phyloP scores from a whole-genome alignment of 2,329 filamentous ascomycete genomes.

The Annulohypoxylon truncatum region DNA sequence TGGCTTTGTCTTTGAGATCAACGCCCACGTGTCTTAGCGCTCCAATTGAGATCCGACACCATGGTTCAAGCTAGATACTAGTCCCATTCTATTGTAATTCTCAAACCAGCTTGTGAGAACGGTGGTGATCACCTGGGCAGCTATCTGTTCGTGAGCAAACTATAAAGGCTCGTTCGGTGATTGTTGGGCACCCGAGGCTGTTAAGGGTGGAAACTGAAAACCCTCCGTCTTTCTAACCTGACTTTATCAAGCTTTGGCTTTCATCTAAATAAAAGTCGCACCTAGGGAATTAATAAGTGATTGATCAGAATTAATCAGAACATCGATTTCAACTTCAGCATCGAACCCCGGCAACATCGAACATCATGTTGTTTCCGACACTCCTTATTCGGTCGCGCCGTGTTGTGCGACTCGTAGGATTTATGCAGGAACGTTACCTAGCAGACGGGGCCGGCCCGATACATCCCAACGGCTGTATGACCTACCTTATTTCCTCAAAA shows the following conservation, averaged over 20 bases:
- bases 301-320: slow-evolving; percentile 5
- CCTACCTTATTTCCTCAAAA: slow-evolving; percentile 2
- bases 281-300: not conserved
- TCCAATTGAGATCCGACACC: not conserved
- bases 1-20: slow-evolving; percentile 1
- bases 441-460: slow-evolving; percentile 8
- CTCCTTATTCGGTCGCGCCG: slow-evolving; percentile 13
- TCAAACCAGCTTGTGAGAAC: not conserved
- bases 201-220: not conserved
- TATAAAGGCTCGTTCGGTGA: not conserved
- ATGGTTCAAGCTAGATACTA: not conserved
- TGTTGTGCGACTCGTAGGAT: slow-evolving; percentile 20
- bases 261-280: not conserved
- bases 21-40: not conserved
- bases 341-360: not conserved
- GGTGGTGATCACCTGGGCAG: not conserved
- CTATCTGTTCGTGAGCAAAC: not conserved
- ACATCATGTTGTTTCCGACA: not conserved
- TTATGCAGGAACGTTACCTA: slow-evolving; percentile 1
- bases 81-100: not conserved
- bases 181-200: not conserved
- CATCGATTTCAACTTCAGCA: slow-evolving; percentile 2
- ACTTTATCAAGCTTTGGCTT: not conserved
- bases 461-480: not conserved
- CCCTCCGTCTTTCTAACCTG: not conserved